phyloP scores from a whole-genome alignment of 306 rosid species.

The Malus sieversii region DNA sequence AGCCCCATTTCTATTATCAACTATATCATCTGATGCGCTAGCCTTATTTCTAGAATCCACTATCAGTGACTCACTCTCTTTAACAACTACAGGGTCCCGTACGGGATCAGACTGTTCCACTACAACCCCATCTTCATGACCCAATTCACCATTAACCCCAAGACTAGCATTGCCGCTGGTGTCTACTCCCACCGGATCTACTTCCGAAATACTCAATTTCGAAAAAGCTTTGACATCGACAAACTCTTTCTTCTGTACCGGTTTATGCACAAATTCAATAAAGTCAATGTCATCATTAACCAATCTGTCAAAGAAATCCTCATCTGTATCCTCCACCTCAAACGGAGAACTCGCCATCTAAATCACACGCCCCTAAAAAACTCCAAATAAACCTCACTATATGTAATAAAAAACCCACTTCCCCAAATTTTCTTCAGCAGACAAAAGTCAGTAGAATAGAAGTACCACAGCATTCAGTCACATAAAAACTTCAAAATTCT shows the following conservation, averaged over 20 bases:
- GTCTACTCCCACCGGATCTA: constrained; percentile 19
- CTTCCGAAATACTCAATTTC: constrained; percentile 34
- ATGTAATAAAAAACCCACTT: neutral
- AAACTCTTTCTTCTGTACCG: constrained; percentile 25
- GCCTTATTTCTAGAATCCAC: neutral
- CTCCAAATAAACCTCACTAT: constrained; percentile 6
- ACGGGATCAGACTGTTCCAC: neutral
- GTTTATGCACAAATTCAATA: constrained; percentile 6
- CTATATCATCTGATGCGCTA: neutral
- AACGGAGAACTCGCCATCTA: constrained; percentile 60
- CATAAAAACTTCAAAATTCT: neutral
- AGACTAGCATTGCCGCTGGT: constrained; percentile 12
- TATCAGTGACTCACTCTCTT: neutral
- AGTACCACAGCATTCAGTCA: neutral
- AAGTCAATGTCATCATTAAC: constrained; percentile 49
- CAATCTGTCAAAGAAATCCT: constrained; percentile 72
- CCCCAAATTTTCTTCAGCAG: neutral
- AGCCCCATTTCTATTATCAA: neutral
- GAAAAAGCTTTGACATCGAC: constrained; percentile 38
- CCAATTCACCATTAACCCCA: constrained; percentile 11
- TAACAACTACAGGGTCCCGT: neutral
- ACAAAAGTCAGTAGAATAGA: neutral
- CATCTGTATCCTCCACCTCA: constrained; percentile 66
- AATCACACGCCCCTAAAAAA: constrained; percentile 12
- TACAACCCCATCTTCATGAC: neutral